A percentile compares a stretch with the other conserved stretches of the same genome.
phyloP scores from a whole-genome alignment of 495 filamentous ascomycete genomes.

The Pyrenula aspistea region DNA sequence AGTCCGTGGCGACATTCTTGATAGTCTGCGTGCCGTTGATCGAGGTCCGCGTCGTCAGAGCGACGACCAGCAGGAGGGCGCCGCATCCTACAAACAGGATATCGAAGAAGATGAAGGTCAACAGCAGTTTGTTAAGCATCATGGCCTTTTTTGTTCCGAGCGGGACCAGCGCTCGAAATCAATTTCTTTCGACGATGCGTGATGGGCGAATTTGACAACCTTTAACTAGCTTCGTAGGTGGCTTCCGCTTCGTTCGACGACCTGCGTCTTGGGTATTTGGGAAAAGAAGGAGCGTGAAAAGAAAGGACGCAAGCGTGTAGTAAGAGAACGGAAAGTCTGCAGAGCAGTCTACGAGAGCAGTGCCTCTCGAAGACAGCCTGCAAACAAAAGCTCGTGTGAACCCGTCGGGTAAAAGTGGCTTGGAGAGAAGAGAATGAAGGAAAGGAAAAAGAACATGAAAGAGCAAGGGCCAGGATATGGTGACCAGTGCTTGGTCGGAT shows the following conservation, averaged over 20 bases:
- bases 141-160: background rate
- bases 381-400: background rate
- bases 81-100: conserved; percentile 52
- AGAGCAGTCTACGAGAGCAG: background rate
- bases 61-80: conserved; percentile 49
- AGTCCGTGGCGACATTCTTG: conserved; percentile 44
- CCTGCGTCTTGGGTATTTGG: background rate
- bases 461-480: background rate
- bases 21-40: conserved; percentile 31
- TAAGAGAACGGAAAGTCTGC: background rate
- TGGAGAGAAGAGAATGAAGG: background rate
- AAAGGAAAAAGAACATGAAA: background rate
- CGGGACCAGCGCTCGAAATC: background rate
- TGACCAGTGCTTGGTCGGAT: background rate
- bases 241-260: background rate
- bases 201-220: background rate
- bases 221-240: background rate
- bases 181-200: background rate
- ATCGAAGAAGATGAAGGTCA: conserved; percentile 43
- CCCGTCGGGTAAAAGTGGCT: background rate
- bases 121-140: conserved; percentile 46
- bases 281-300: background rate
- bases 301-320: background rate
- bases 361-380: background rate
- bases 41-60: conserved; percentile 41